Evolutionary conservation across 2,329 filamentous ascomycete species (phyloP), one percentile per base, ranked within the genome.

Genomic region (Exophiala sp.): DNA sequence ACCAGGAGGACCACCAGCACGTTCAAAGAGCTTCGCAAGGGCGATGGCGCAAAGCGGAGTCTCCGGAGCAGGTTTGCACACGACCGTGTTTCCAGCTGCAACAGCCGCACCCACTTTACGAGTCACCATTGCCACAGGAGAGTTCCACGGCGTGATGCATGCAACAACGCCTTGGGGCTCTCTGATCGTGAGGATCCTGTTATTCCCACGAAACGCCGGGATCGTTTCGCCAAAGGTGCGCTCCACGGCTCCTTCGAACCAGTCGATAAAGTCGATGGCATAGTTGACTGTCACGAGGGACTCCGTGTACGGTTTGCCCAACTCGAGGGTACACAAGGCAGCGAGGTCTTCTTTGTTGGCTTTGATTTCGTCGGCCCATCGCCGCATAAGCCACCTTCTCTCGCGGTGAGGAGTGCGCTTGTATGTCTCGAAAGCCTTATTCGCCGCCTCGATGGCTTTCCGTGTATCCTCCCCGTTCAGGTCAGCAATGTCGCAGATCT

Each of bases 11-110:
- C 66, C 55, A 9, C 68, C 69, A 6, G 69, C 70, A 14, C 62
- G 60, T 42, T 66, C 51, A 10, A 61, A 68, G 3, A 71, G 62
- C 18, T 58, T 54, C 1, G 63, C 65, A 1, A 71, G 50, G 66
- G 86, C 85, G 20, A 96, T 89, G 38, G 84, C 90, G 61, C 94
- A 85, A 0, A 91, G 91, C 1, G 91, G 91, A 0, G 91, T 96
- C 72, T 96, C 91, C 3, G 91, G 91, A 2, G 90, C 95, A 8
- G 91, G 90, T 74, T 96, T 95, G 54, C 96, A 76, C 57, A 96
- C 91, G 54, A 96, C 88, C 2, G 86, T 86, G 74, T 96, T 95
- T 36, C 91, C 91, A 1, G 59, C 62, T 14, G 63, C 63, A n/a
- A 67, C 54, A 3, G 63, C 64, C 8, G 63, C 59, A 4, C 58